A percentile compares a stretch with the other conserved stretches of the same genome.
These are phyloP conservation scores for Torulaspora globosa DNA, from an alignment of 1,139 yeast genomes.

Conservation along the genomic window DNA sequence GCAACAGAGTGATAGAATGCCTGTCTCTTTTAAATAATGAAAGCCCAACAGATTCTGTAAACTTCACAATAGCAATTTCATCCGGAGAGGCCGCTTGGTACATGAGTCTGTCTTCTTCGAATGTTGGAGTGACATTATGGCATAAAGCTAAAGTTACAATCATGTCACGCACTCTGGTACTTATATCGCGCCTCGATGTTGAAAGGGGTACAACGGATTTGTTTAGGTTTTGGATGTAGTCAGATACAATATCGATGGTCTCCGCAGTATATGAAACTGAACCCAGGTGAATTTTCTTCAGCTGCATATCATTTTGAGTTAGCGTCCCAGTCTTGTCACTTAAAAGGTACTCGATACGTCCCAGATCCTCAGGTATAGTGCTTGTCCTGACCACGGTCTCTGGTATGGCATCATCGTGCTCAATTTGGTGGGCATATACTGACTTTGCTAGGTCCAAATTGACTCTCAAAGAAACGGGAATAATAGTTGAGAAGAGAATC, in stretches of 20 bases:
- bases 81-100: constrained; percentile 99
- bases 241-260: constrained; percentile 82
- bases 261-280: constrained; percentile 90
- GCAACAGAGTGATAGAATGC: constrained; percentile 61
- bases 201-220: constrained; percentile 26
- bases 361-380: constrained; percentile 96
- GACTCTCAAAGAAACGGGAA: constrained; percentile 92
- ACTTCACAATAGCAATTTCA: constrained; percentile 93
- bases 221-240: constrained; percentile 48
- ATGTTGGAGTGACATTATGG: constrained; percentile 90
- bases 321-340: constrained; percentile 97
- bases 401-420: constrained; percentile 74
- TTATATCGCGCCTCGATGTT: constrained; percentile 59
- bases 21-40: constrained; percentile 79
- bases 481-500: constrained; percentile 88
- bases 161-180: constrained; percentile 71
- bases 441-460: constrained; percentile 93
- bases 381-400: constrained; percentile 93
- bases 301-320: constrained; percentile 97
- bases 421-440: constrained; percentile 92
- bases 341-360: constrained; percentile 86
- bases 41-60: constrained; percentile 82
- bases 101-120: constrained; percentile 60
- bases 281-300: constrained; percentile 89
- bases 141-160: constrained; percentile 82